A percentile compares a stretch with the other conserved stretches of the same genome.
These are phyloP conservation scores for Azolla pinnata DNA, from an alignment of 75 land plant species.

Conservation along the genomic window DNA sequence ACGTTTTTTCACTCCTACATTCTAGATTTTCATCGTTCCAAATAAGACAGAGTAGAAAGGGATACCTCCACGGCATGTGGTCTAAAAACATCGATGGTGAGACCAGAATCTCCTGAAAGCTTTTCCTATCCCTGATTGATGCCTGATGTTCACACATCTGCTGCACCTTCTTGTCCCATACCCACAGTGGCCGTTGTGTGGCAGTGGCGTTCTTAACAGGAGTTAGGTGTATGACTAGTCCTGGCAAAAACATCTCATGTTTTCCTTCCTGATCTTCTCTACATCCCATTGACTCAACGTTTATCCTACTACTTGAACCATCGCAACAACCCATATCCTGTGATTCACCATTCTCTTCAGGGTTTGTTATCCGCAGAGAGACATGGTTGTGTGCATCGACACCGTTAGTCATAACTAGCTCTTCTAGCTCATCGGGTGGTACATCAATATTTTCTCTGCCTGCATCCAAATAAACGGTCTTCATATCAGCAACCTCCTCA, in stretches of 20 bases:
- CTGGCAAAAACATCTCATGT: conserved; percentile 66
- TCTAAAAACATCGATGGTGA: conserved; percentile 86
- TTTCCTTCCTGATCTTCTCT: conserved; percentile 26
- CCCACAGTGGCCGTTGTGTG: conserved; percentile 13
- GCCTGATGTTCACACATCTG: conserved; percentile 33
- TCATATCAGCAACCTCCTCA: neutral
- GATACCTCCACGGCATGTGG: conserved; percentile 89
- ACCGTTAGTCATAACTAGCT: no score
- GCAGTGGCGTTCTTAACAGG: conserved; percentile 18
- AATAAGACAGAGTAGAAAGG: neutral
- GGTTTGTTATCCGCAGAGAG: neutral
- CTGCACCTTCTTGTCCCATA: conserved; percentile 21
- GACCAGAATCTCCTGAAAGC: conserved; percentile 60
- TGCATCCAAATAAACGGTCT: conserved; percentile 3
- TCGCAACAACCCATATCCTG: conserved; percentile 4
- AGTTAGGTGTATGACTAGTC: conserved; percentile 66
- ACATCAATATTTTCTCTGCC: neutral
- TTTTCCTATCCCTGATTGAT: conserved; percentile 43
- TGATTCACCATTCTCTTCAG: conserved; percentile 5
- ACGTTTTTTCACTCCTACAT: no score
- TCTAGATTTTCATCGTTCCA: no score
- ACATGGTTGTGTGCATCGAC: neutral
- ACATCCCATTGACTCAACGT: neutral
- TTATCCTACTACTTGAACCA: neutral
- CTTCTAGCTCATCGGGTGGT: neutral